These are phyloP conservation scores for Cyclospora cayetanensis DNA, from an alignment of 169 alveolate genomes.

Conservation along the genomic window DNA sequence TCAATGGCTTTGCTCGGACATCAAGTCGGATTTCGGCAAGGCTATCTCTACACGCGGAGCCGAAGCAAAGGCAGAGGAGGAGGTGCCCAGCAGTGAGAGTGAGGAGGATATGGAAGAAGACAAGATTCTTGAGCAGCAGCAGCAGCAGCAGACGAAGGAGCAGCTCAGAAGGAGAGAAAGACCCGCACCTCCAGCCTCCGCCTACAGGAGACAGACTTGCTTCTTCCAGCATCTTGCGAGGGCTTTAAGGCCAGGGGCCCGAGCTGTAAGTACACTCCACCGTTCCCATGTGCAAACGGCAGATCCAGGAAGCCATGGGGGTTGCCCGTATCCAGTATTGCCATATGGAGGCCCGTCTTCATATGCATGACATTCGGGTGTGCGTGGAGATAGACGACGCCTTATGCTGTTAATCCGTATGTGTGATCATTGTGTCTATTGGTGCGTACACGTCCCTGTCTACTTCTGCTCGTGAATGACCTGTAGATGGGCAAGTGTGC, in stretches of 20 bases:
- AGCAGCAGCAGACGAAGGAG: slow-evolving; percentile 8
- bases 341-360: too few species aligned
- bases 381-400: too few species aligned
- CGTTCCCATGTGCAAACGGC: too few species aligned
- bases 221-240: slow-evolving; percentile 16
- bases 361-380: too few species aligned
- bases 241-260: not conserved
- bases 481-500: too few species aligned
- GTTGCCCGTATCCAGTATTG: too few species aligned
- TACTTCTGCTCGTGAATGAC: too few species aligned
- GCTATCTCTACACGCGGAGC: not conserved
- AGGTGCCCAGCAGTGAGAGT: not conserved
- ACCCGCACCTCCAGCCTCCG: not conserved
- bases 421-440: too few species aligned
- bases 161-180: not conserved
- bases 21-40: slow-evolving; percentile 30
- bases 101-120: slow-evolving; percentile 15
- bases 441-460: too few species aligned
- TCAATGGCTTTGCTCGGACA: slow-evolving; percentile 96
- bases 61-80: not conserved
- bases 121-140: not conserved
- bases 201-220: not conserved
- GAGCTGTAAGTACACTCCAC: slow-evolving; percentile 11
- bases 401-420: too few species aligned
- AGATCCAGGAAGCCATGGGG: too few species aligned